These are phyloP conservation scores for Escallonia rubra DNA, from an alignment of 129 eudicot genomes.

Conservation along the genomic window DNA sequence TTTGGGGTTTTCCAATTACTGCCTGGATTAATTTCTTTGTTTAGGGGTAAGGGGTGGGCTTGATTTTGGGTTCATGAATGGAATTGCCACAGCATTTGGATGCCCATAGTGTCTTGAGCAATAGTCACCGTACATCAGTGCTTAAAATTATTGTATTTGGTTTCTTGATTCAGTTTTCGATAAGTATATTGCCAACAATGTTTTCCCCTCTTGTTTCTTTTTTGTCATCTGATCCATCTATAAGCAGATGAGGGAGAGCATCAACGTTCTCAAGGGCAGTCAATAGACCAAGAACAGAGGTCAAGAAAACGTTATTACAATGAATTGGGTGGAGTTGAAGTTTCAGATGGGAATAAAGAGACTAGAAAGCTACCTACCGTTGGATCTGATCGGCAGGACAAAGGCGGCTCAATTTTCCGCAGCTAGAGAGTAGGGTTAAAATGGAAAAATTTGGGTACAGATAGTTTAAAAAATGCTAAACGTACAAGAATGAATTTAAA, in stretches of 20 bases:
- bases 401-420: no score
- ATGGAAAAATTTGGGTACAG: no score
- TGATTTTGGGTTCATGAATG: background rate
- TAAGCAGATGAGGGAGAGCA: slow-evolving; percentile 32
- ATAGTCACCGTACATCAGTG: background rate
- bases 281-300: slow-evolving; percentile 23
- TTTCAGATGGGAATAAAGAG: slow-evolving; percentile 29
- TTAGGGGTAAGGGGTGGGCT: background rate
- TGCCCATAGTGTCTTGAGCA: background rate
- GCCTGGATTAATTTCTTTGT: no score
- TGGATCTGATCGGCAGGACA: slow-evolving; percentile 22
- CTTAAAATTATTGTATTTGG: background rate
- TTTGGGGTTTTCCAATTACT: no score
- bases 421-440: no score
- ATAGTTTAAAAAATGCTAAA: no score
- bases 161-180: background rate
- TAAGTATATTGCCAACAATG: background rate
- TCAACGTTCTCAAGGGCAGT: slow-evolving; percentile 32
- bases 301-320: slow-evolving; percentile 26
- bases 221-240: slow-evolving; percentile 2
- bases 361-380: slow-evolving; percentile 8
- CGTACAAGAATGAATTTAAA: no score
- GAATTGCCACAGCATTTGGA: background rate
- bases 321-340: slow-evolving; percentile 22
- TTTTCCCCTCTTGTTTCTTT: slow-evolving; percentile 5